phyloP scores from a whole-genome alignment of 768 basidiomycete species.

The Rhodotorula taiwanensis region DNA sequence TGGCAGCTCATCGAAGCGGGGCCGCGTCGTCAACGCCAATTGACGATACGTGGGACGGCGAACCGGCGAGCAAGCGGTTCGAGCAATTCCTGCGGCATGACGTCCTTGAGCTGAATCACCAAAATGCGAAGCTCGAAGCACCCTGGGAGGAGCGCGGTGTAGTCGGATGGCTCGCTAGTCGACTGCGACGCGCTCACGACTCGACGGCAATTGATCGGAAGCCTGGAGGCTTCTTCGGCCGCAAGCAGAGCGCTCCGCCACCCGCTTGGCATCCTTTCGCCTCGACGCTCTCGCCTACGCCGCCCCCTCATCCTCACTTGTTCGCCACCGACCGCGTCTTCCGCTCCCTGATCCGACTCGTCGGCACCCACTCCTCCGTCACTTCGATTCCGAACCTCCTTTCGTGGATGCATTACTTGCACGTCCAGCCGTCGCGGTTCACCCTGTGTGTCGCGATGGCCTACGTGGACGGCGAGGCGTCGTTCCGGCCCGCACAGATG shows the following conservation, averaged over 20 bases:
- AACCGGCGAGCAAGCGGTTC: slow-evolving; percentile 4
- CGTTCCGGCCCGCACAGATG: not conserved
- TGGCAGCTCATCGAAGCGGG: not conserved
- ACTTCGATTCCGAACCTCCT: slow-evolving; percentile 20
- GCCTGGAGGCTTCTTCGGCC: too few relatives aligned
- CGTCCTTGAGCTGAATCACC: slow-evolving; percentile 24
- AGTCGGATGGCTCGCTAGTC: not conserved
- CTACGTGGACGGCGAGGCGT: slow-evolving; percentile 26
- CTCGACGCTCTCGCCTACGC: slow-evolving; percentile 16
- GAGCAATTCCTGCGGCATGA: slow-evolving; percentile 22
- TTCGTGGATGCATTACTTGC: slow-evolving; percentile 22
- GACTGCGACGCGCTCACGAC: not conserved
- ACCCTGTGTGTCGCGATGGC: slow-evolving; percentile 23
- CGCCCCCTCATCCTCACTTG: slow-evolving; percentile 13
- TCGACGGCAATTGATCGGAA: too few relatives aligned
- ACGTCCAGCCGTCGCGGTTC: slow-evolving; percentile 6
- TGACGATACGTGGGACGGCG: slow-evolving; percentile 31
- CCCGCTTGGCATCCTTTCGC: slow-evolving; percentile 21
- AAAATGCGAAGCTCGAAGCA: slow-evolving; percentile 1
- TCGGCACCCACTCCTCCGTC: slow-evolving; percentile 19
- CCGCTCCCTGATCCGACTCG: slow-evolving; percentile 32
- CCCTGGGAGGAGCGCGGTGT: not conserved
- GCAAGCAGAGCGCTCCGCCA: too few relatives aligned
- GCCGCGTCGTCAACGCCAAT: not conserved
- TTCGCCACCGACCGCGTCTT: slow-evolving; percentile 23